phyloP scores from a whole-genome alignment of 2,329 filamentous ascomycete genomes.

The Fusarium oligoseptatum region DNA sequence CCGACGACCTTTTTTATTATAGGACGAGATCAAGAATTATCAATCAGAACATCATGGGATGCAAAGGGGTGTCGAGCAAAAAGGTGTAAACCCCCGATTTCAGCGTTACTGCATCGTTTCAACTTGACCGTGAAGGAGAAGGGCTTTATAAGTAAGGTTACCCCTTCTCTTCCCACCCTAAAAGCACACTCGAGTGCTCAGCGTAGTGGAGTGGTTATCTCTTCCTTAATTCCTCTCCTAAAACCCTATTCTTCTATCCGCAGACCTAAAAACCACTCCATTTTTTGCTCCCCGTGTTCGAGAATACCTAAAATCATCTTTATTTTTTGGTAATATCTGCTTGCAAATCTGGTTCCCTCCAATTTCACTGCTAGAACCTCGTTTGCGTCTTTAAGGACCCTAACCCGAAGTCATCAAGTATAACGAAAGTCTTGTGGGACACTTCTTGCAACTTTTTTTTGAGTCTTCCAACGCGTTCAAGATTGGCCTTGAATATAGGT shows the following conservation, averaged over 20 bases:
- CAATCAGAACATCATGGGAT: background rate
- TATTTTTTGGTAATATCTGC: background rate
- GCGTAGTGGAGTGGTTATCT: background rate
- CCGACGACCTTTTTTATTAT: background rate
- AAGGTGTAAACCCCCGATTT: background rate
- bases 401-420: background rate
- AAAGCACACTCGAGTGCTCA: background rate
- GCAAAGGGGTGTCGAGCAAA: background rate
- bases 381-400: background rate
- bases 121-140: background rate
- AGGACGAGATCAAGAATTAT: fast-evolving
- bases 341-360: background rate
- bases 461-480: background rate
- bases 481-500: background rate
- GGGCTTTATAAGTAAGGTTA: background rate
- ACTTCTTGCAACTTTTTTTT: background rate
- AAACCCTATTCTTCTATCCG: background rate
- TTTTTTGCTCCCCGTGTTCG: background rate
- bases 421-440: background rate
- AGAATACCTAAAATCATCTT: background rate
- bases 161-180: background rate
- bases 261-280: background rate
- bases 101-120: background rate
- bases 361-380: background rate
- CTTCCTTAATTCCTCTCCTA: background rate